phyloP scores from a whole-genome alignment of 306 rosid species.

The Carpinus viminea region DNA sequence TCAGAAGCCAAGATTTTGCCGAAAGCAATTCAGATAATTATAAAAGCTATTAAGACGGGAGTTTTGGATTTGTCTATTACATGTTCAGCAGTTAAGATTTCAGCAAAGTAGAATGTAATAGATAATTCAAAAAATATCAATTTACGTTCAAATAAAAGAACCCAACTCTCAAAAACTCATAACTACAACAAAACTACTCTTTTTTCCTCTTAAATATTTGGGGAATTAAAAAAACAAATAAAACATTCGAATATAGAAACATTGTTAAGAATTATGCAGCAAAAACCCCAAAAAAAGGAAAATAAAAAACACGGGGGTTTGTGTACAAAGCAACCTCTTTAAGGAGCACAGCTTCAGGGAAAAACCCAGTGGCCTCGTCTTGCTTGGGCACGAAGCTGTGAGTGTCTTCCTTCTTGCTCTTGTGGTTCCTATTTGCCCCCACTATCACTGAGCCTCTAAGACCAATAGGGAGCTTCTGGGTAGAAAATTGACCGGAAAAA shows the following conservation, averaged over 20 bases:
- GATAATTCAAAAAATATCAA: background rate
- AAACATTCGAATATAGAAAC: background rate
- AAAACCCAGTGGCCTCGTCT: conserved; percentile 66
- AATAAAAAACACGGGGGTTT: conserved; percentile 12
- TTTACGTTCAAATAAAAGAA: background rate
- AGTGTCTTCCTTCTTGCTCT: conserved; percentile 51
- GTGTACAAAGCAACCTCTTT: conserved; percentile 56
- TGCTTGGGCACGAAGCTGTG: conserved; percentile 65
- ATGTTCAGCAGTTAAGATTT: background rate
- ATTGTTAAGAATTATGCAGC: background rate
- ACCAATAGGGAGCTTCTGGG: conserved; percentile 24
- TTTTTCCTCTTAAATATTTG: background rate
- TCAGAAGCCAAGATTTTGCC: background rate
- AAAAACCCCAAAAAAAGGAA: background rate
- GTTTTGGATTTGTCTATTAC: background rate
- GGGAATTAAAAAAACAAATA: background rate
- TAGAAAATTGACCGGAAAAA: conserved; percentile 31
- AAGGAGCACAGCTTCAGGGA: conserved; percentile 92
- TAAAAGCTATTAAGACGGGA: background rate
- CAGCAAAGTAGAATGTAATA: background rate
- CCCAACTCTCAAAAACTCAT: background rate
- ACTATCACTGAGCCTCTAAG: conserved; percentile 49
- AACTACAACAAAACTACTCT: background rate
- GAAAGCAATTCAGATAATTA: background rate
- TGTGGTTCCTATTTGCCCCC: conserved; percentile 43